Evolutionary conservation across 495 filamentous ascomycete genomes (phyloP), one percentile per base, ranked within the genome.

Genomic region (Amorphotheca resinae): DNA sequence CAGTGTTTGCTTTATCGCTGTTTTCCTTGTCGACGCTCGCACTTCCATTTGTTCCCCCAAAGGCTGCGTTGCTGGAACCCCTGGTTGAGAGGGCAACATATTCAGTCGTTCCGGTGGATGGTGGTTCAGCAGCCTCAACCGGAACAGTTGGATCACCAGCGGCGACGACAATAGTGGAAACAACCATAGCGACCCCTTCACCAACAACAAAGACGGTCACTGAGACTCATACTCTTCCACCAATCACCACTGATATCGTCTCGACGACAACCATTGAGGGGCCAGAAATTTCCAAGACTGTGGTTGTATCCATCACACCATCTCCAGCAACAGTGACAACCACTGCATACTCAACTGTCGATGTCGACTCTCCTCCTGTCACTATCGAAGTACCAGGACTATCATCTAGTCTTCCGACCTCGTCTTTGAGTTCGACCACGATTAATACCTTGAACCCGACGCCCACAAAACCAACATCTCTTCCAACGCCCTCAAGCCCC

Each of bases 31-130:
- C 50, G 9, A 41, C 38, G 23, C 42, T 39, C 31, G 38, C 53
- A 17, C 34, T 52, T 21, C 50, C 50, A 14, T 51, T 57, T 22
- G 23, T 36, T 11, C 40, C 41, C 37, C 28, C 17, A 14, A 34
- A 41, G 7, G 2, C 34, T 18, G 33, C 30, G 9, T 22, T 31
- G 15, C 16, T 40, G 2, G 42, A 51, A 23, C 36, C 54, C 22
- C 34, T 53, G 9, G 34, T 41, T 26, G 33, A 22, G 43, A 41
- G 54, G 28, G 54, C 54, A 46, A 50, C 49, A 16, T 57, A 57
- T 28, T 57, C 54, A 15, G 54, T 57, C 14, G 50, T 57, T 9
- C 32, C 46, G 11, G 54, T 57, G 14, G 54, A 57, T 47, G 54
- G 54, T 7, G 54, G 50, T 9, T 22, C 53, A 4, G 22, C 31